phyloP scores from a whole-genome alignment of 2,329 filamentous ascomycete genomes.

The Macrophomina phaseolina region DNA sequence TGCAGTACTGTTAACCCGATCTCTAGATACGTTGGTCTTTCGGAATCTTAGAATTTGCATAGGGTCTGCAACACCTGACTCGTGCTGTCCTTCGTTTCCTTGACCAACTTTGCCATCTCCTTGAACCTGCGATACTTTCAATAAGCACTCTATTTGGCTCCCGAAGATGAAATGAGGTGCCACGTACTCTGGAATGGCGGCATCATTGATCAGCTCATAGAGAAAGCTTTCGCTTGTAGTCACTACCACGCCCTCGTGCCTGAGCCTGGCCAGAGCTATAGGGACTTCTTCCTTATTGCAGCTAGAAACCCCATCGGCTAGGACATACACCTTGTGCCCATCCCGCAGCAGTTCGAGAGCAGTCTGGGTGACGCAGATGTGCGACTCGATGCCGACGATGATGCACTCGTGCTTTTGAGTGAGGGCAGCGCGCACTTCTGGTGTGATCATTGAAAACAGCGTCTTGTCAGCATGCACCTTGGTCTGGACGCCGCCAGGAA shows the following conservation, averaged over 20 bases:
- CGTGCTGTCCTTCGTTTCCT: constrained; percentile 74
- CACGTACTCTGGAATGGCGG: constrained; percentile 63
- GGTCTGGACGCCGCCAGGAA: constrained; percentile 57
- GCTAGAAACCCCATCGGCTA: constrained; percentile 89
- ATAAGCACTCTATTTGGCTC: background rate
- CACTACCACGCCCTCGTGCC: constrained; percentile 76
- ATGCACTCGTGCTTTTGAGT: constrained; percentile 65
- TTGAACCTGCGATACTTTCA: constrained; percentile 62
- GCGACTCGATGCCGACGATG: constrained; percentile 88
- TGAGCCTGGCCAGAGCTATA: constrained; percentile 76
- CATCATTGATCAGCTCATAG: constrained; percentile 89
- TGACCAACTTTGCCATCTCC: constrained; percentile 75
- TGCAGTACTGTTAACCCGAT: background rate
- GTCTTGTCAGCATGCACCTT: constrained; percentile 79
- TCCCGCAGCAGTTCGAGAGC: constrained; percentile 76
- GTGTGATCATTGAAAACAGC: constrained; percentile 83
- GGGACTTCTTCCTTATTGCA: constrained; percentile 82
- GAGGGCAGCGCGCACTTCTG: constrained; percentile 62
- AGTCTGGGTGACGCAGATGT: constrained; percentile 95
- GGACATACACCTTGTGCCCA: constrained; percentile 82
- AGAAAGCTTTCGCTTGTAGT: constrained; percentile 89
- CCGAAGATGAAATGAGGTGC: background rate
- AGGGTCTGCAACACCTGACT: constrained; percentile 70
- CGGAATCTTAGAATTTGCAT: constrained; percentile 59
- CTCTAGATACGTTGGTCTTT: background rate